A percentile compares a stretch with the other conserved stretches of the same genome.
These are phyloP conservation scores for Aotearoamyces nothofagi DNA, from an alignment of 2,329 filamentous ascomycete species.

Conservation along the genomic window DNA sequence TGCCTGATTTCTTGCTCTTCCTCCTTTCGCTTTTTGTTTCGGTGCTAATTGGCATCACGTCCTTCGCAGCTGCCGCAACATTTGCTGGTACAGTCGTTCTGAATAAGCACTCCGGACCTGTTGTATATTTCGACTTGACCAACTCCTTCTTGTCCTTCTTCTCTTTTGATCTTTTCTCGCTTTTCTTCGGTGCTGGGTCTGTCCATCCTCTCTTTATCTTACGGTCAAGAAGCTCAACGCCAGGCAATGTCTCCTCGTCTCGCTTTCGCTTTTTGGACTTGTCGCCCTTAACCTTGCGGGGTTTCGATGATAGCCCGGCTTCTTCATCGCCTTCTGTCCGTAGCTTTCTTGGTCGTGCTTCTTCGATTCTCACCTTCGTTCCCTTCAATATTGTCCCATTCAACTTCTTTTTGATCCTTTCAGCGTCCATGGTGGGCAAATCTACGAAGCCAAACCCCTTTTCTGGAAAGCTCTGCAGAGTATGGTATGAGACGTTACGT, in stretches of 20 bases:
- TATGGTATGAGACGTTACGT: constrained; percentile 77
- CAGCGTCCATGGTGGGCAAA: constrained; percentile 64
- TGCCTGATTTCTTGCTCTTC: constrained; percentile 43
- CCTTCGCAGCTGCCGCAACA: constrained; percentile 21
- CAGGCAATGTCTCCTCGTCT: constrained; percentile 37
- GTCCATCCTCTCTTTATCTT: constrained; percentile 27
- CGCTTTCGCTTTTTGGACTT: constrained; percentile 32
- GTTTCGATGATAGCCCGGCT: constrained; percentile 24
- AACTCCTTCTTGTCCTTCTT: constrained; percentile 36
- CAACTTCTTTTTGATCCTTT: constrained; percentile 83
- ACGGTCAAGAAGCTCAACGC: constrained; percentile 50
- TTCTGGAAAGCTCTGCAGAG: constrained; percentile 76
- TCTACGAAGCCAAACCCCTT: constrained; percentile 83
- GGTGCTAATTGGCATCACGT: constrained; percentile 18
- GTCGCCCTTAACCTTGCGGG: constrained; percentile 23
- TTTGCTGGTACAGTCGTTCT: constrained; percentile 63
- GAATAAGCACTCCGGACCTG: constrained; percentile 69
- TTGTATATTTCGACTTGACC: constrained; percentile 64
- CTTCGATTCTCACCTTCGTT: constrained; percentile 70
- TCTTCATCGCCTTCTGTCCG: constrained; percentile 17
- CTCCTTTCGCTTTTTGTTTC: constrained; percentile 27
- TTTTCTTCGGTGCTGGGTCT: constrained; percentile 31
- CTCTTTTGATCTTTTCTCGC: constrained; percentile 31
- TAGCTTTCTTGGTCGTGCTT: constrained; percentile 51
- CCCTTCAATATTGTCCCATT: constrained; percentile 78